Base-by-base conservation (phyloP, 1,284 basidiomycete species). In the Fomitopsis pinicola region DNA sequence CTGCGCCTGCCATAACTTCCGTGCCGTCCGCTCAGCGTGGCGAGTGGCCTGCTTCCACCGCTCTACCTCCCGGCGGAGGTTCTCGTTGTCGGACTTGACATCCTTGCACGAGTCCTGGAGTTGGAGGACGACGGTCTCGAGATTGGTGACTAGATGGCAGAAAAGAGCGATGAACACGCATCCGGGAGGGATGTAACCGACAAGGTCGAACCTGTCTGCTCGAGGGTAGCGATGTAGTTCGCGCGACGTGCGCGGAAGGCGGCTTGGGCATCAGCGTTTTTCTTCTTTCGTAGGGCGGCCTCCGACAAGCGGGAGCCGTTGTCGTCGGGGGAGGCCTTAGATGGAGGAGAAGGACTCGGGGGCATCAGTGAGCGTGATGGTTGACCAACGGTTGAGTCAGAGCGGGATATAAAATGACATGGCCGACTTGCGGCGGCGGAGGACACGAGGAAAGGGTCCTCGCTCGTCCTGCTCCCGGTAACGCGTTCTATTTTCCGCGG, bases 161-260 rank as follows among this genome's bases (percentile, higher is more conserved):
- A 26, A 50, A 50, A 58, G 62, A 63, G 55, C 55, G 12, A 44
- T 60, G 53, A 60, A 54, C 45, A 63, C 52, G 48, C 30, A 44
- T 33, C 64, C 52, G 63, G 65, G 63, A 66, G 62, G 58, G 68
- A 62, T 30, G 69, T 66, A 59, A 67, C 62, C 60, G 63, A 59
- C 62, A 54, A 35, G 59, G 64, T 74, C 77, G 64, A 70, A 89
- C 90, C 90, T 79, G 91, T 91, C 75, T 91, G 91, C 73, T 93
- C 91, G 65, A 93, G 82, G n/a, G 90, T 92, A 53, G 89, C 85
- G 71, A 93, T 93, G 73, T 93, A 93, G 75, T 90, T 92, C 57
- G 89, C 88, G 66, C 91, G 81, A 69, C 91, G 79, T 46, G 83
- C 83, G 68, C 85, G 77, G 73, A 89, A 90, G 55, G 86, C 87